Percentiles rank a stretch among this genome's conserved stretches.
Evolutionary conservation across 495 filamentous ascomycete genomes (phyloP).

Genomic region (Penicillium cataractarum): DNA sequence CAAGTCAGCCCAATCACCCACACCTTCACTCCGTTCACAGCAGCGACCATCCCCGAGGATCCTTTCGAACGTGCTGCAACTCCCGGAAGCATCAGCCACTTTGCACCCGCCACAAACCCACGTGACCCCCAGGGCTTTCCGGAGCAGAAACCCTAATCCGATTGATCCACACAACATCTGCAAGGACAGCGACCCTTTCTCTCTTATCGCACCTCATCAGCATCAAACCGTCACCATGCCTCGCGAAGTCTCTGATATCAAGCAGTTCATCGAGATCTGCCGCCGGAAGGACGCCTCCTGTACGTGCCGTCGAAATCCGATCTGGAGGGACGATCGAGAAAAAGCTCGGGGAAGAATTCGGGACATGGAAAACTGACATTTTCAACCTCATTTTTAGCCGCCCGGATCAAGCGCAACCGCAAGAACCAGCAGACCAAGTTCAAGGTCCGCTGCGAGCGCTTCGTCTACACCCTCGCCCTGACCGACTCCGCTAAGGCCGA

Average conservation of each 20-base stretch:
- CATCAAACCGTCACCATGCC: conserved; percentile 71
- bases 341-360: neutral
- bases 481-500: conserved; percentile 99
- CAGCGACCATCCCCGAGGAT: conserved; percentile 7
- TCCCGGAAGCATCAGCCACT: conserved; percentile 8
- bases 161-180: conserved; percentile 40
- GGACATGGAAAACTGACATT: conserved; percentile 22
- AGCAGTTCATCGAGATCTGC: conserved; percentile 99
- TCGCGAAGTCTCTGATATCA: conserved; percentile 98
- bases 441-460: conserved; percentile 97
- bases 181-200: conserved; percentile 23
- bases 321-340: conserved; percentile 1
- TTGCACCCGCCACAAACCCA: conserved; percentile 4
- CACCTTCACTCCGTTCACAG: neutral
- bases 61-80: conserved; percentile 2
- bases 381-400: conserved; percentile 58
- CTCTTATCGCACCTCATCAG: conserved; percentile 24
- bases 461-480: conserved; percentile 95
- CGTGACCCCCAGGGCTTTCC: conserved; percentile 30
- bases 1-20: neutral
- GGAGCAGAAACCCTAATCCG: conserved; percentile 36
- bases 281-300: conserved; percentile 97
- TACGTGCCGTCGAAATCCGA: conserved; percentile 51
- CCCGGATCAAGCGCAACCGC: conserved; percentile 96
- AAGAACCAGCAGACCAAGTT: conserved; percentile 93